Evolutionary conservation across 2,329 filamentous ascomycete genomes (phyloP), one percentile per base, ranked within the genome.

Genomic region (Cytospora paraplurivora): DNA sequence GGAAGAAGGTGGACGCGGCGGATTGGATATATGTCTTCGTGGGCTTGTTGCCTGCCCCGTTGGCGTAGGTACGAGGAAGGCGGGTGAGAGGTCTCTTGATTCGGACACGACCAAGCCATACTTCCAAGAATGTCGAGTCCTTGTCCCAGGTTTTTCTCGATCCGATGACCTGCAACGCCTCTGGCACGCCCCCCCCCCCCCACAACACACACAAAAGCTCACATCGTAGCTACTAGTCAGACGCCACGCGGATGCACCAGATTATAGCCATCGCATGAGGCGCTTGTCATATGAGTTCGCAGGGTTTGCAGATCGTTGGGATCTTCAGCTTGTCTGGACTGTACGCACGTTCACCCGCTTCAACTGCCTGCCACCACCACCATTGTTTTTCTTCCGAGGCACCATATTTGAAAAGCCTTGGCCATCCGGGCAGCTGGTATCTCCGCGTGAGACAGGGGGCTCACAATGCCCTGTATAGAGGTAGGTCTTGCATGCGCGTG

Each of bases 201-300:
- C 27, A 2, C 27, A 2, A 27, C 27, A 27, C 27, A 7, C 15
- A 13, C 41, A 19, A 47, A n/a, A 47, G 19, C n/a, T 47, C n/a
- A 47, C 44, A 19, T 47, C 13, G 44, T 10, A 19, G n/a, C 44
- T 21, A 21, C 44, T 19, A 47, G 44, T 47, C 7, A 21, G 44
- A 21, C 44, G 44, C n/a, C 44, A 47, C n/a, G 21, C n/a, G 21
- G 10, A 47, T 12, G 44, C 8, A 47, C 21, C 44, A 47, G 44
- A 19, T 47, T 47, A 47, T 47, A 47, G 44, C 21, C 11, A 19
- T 47, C 44, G 44, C 44, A 47, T 3, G 4, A 19, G 44, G 44
- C 44, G 44, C 44, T n/a, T 47, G n/a, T 21, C 44, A 47, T 41
- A 47, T 47, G n/a, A 47, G 44, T 7, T 47, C 44, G 44, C 44